Evolutionary conservation across 495 filamentous ascomycete species (phyloP).

Genomic region (Penicillium soppii): DNA sequence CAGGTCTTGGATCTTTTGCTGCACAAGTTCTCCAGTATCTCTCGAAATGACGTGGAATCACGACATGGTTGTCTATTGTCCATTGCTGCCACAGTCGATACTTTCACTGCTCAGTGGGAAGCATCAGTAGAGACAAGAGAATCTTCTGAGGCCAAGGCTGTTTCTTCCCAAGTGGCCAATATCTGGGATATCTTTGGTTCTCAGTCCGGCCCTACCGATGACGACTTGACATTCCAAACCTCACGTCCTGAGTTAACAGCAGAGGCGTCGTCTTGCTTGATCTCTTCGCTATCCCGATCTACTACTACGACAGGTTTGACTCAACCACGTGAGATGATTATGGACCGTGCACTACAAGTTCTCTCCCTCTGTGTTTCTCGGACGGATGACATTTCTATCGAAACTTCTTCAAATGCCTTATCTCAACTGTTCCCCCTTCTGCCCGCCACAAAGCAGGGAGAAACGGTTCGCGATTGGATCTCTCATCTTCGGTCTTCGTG

Average conservation of each 20-base stretch:
- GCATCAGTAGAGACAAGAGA: slow-evolving; percentile 7
- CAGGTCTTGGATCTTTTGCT: slow-evolving; percentile 41
- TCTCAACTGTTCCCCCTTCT: slow-evolving; percentile 43
- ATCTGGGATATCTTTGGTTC: slow-evolving; percentile 45
- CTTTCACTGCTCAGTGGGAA: slow-evolving; percentile 23
- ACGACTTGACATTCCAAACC: slow-evolving; percentile 46
- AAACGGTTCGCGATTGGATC: slow-evolving; percentile 38
- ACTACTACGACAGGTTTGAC: slow-evolving; percentile 4
- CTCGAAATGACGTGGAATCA: slow-evolving; percentile 61
- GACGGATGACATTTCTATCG: slow-evolving; percentile 47
- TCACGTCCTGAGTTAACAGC: slow-evolving; percentile 69
- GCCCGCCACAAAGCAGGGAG: slow-evolving; percentile 27
- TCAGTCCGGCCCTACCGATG: slow-evolving; percentile 34
- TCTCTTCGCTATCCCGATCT: slow-evolving; percentile 39
- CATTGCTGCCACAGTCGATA: slow-evolving; percentile 47
- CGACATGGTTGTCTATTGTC: slow-evolving; percentile 67
- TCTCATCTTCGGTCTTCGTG: slow-evolving; percentile 36
- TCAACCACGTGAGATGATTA: slow-evolving; percentile 17
- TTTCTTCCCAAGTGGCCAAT: slow-evolving; percentile 23
- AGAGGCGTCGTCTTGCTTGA: slow-evolving; percentile 60
- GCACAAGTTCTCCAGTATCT: slow-evolving; percentile 44
- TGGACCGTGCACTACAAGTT: slow-evolving; percentile 41
- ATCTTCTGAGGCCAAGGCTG: slow-evolving; percentile 15
- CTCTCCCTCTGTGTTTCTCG: slow-evolving; percentile 44
- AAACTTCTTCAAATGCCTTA: slow-evolving; percentile 46